Evolutionary conservation across 495 filamentous ascomycete genomes (phyloP).

Genomic region (Hypoxylon crocopeplum): DNA sequence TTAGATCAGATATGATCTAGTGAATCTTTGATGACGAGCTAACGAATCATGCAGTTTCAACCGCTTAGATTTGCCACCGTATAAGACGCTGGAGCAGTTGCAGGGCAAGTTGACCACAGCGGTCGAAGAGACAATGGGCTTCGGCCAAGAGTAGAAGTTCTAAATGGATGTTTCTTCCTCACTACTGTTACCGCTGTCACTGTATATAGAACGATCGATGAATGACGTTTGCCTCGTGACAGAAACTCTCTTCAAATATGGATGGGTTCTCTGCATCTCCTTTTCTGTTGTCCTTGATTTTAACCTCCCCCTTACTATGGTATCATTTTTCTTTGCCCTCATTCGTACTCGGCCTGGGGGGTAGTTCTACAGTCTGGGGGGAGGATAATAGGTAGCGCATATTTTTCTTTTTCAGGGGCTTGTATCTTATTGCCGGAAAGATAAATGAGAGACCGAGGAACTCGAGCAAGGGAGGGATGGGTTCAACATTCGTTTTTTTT

Average conservation of each 20-base stretch:
- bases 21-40: too few species aligned
- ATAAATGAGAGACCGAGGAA: constrained; percentile 1
- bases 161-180: constrained; percentile 20
- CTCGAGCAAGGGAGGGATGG: too few species aligned
- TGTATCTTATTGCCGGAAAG: constrained; percentile 9
- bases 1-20: neutral
- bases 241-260: constrained; percentile 18
- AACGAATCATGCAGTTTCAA: constrained; percentile 76
- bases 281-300: constrained; percentile 10
- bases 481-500: constrained; percentile 12
- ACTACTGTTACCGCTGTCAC: constrained; percentile 2
- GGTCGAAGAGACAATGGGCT: constrained; percentile 98
- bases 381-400: constrained; percentile 16
- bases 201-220: constrained; percentile 38
- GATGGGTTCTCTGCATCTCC: constrained; percentile 27
- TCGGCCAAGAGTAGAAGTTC: constrained; percentile 86
- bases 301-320: neutral
- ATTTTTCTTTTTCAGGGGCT: neutral
- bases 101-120: constrained; percentile 91
- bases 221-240: constrained; percentile 27
- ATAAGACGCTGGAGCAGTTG: constrained; percentile 84
- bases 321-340: neutral
- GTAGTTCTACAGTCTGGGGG: neutral
- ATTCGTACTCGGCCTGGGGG: neutral
- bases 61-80: constrained; percentile 92